phyloP scores from a whole-genome alignment of 352 stramenopile species.

The Phytophthora tubulina region DNA sequence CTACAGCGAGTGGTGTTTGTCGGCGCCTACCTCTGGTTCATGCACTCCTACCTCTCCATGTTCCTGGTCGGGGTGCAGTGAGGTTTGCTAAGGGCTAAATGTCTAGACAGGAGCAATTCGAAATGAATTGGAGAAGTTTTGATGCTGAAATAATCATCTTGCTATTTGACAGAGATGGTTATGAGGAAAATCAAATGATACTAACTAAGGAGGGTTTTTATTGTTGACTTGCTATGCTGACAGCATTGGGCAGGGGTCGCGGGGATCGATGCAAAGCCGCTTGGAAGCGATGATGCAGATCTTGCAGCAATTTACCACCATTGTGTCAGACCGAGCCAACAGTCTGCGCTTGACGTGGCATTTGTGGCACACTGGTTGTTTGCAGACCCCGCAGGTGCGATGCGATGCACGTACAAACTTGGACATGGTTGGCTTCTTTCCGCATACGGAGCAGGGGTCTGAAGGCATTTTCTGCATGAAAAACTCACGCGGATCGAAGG shows the following conservation, averaged over 20 bases:
- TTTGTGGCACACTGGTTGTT: conserved; percentile 40
- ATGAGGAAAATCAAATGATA: neutral
- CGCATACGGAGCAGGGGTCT: conserved; percentile 28
- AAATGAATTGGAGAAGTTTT: neutral
- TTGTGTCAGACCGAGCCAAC: conserved; percentile 33
- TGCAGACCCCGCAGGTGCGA: conserved; percentile 43
- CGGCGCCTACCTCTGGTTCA: conserved; percentile 75
- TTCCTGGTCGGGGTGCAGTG: conserved; percentile 27
- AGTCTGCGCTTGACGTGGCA: conserved; percentile 50
- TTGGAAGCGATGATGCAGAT: conserved; percentile 50
- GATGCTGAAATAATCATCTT: neutral
- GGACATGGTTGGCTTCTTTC: conserved; percentile 29
- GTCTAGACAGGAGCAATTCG: neutral
- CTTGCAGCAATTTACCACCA: conserved; percentile 48
- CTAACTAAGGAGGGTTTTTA: neutral
- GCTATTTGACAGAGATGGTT: neutral
- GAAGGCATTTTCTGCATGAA: conserved; percentile 22
- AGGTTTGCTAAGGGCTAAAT: neutral
- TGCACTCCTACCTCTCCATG: conserved; percentile 72
- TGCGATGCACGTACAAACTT: conserved; percentile 26
- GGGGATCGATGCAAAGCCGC: conserved; percentile 36
- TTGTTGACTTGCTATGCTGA: conserved; percentile 1
- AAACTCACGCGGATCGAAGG: neutral
- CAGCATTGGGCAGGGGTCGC: conserved; percentile 45
- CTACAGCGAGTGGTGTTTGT: conserved; percentile 74